Percentiles rank a stretch among this genome's conserved stretches.
Conservation (phyloP, 192 early-diverging fungal genomes). For the Podila minutissima region DNA sequence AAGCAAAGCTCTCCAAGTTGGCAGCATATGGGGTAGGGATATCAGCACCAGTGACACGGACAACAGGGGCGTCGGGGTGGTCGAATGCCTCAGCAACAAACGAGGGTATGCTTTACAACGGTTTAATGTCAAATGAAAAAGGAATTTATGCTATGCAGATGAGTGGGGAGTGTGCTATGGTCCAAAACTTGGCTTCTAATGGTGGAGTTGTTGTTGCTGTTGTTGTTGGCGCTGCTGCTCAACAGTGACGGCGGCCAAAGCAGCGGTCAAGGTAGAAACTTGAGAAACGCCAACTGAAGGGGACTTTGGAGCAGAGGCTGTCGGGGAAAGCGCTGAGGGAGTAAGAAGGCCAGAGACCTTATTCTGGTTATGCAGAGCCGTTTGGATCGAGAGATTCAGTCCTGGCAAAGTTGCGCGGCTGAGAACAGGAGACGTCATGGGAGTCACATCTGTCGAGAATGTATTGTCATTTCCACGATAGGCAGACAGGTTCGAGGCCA, state of each 20-base stretch:
- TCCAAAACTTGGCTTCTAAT: background rate
- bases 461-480: constrained; percentile 31
- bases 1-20: no score
- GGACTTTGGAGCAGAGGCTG: constrained; percentile 20
- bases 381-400: constrained; percentile 37
- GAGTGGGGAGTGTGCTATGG: background rate
- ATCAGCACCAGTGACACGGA: no score
- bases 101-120: no score
- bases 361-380: background rate
- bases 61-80: no score
- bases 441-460: constrained; percentile 45
- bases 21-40: no score
- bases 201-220: constrained; percentile 13
- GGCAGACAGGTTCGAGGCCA: constrained; percentile 4
- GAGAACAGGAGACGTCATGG: constrained; percentile 44
- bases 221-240: constrained; percentile 39
- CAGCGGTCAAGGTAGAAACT: constrained; percentile 44
- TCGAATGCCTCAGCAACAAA: no score
- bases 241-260: constrained; percentile 38
- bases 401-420: constrained; percentile 37
- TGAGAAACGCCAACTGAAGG: constrained; percentile 18
- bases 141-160: no score
- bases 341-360: constrained; percentile 1
- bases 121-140: no score
- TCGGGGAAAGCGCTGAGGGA: constrained; percentile 32